Percentiles rank a stretch among this genome's conserved stretches.
Conservation (phyloP, 176 grass and related monocot species). For the Melocanna baccifera region DNA sequence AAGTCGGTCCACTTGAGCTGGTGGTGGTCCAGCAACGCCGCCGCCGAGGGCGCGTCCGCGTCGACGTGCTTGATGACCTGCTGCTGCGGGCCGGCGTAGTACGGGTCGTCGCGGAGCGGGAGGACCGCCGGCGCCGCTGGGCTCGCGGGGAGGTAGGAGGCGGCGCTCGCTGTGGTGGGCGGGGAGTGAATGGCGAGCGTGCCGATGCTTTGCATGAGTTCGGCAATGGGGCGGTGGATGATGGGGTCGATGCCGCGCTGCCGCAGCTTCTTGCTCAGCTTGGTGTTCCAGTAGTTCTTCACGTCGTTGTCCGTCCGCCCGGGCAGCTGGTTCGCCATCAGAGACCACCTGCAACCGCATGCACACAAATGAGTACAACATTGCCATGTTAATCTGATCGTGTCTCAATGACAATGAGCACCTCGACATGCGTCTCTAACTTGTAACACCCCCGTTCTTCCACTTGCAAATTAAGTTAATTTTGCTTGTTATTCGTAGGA, state of each 20-base stretch:
- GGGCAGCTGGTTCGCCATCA: conserved; percentile 87
- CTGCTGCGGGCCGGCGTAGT: conserved; percentile 27
- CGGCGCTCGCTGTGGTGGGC: not conserved
- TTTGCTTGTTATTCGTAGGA: too few relatives aligned
- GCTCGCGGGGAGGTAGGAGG: conserved; percentile 30
- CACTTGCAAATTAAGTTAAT: too few relatives aligned
- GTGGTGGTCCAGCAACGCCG: not conserved
- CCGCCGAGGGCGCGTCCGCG: conserved; percentile 12
- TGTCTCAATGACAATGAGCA: too few relatives aligned
- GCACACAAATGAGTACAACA: not conserved
- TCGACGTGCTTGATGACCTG: conserved; percentile 25
- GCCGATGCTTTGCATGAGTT: conserved; percentile 67
- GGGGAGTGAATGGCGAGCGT: conserved; percentile 41
- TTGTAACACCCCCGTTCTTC: too few relatives aligned
- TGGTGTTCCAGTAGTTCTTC: conserved; percentile 99
- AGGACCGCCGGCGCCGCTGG: not conserved
- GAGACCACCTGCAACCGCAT: conserved; percentile 65
- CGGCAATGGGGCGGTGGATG: conserved; percentile 91
- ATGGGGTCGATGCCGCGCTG: conserved; percentile 88
- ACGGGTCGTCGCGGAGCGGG: conserved; percentile 37
- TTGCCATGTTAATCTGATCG: too few relatives aligned
- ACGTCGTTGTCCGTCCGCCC: conserved; percentile 96
- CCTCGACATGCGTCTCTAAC: too few relatives aligned
- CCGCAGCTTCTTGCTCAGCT: conserved; percentile 90
- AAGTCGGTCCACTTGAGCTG: conserved; percentile 38